phyloP scores from a whole-genome alignment of 2,329 filamentous ascomycete species.

The Niveomyces coronatus region DNA sequence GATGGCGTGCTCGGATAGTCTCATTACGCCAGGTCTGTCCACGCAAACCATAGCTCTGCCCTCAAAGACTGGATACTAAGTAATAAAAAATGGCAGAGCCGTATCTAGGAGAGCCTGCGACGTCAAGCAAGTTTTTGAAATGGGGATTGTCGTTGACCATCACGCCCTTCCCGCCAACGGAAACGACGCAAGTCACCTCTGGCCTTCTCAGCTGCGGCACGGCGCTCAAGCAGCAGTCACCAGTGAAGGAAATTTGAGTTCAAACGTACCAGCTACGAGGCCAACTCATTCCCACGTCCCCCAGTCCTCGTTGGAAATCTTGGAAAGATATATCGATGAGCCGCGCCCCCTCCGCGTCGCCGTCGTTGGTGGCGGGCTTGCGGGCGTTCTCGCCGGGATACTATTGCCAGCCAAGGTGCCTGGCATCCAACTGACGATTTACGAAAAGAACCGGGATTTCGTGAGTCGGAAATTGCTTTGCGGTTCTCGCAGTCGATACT shows the following conservation, averaged over 20 bases:
- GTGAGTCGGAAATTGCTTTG: conserved; percentile 30
- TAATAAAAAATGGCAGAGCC: background rate
- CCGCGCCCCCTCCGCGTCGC: conserved; percentile 23
- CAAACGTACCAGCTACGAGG: background rate
- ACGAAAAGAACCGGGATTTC: conserved; percentile 58
- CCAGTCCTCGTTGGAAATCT: background rate
- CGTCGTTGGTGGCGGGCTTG: conserved; percentile 27
- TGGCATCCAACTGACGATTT: conserved; percentile 52
- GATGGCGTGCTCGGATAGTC: too few species aligned
- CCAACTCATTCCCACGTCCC: background rate
- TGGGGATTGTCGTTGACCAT: conserved; percentile 1
- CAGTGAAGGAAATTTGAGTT: background rate
- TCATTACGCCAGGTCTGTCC: too few species aligned
- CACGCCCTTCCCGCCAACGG: too few species aligned
- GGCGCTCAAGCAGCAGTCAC: background rate
- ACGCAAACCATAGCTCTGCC: too few species aligned
- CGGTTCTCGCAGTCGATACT: background rate
- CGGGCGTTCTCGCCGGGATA: conserved; percentile 44
- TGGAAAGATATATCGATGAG: conserved; percentile 26
- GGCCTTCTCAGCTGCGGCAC: background rate
- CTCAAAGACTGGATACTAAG: too few species aligned
- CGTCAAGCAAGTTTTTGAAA: background rate
- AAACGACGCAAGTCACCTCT: too few species aligned
- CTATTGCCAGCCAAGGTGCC: conserved; percentile 61
- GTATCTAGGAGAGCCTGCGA: too few species aligned